Evolutionary conservation across 352 stramenopile genomes (phyloP).

Genomic region (Lagenidium giganteum): DNA sequence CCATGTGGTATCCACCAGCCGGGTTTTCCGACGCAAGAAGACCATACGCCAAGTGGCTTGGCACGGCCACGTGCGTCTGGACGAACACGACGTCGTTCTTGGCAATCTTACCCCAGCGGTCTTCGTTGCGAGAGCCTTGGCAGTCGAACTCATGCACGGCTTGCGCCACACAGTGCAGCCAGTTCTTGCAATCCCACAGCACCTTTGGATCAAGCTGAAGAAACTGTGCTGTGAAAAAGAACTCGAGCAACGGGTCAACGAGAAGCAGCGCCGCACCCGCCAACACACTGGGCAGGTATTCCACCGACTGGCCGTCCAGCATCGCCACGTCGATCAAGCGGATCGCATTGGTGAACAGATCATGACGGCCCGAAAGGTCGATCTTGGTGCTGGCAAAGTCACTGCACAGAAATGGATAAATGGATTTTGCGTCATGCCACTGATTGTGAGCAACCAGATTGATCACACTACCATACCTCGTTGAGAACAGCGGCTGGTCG

Average conservation of each 20-base stretch:
- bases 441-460: no score
- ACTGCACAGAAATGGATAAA: slow-evolving; percentile 10
- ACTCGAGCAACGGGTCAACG: slow-evolving; percentile 58
- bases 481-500: slow-evolving; percentile 62
- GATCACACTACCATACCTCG: slow-evolving; percentile 29
- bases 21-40: slow-evolving; percentile 44
- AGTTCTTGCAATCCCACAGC: slow-evolving; percentile 80
- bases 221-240: slow-evolving; percentile 80
- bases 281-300: slow-evolving; percentile 75
- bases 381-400: slow-evolving; percentile 64
- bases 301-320: slow-evolving; percentile 69
- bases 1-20: no score
- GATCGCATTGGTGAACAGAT: slow-evolving; percentile 67
- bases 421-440: no score
- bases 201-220: slow-evolving; percentile 71
- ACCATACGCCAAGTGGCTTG: slow-evolving; percentile 52
- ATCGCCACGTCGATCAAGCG: slow-evolving; percentile 69
- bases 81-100: slow-evolving; percentile 68
- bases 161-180: slow-evolving; percentile 57
- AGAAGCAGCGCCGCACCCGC: slow-evolving; percentile 65
- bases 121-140: slow-evolving; percentile 37
- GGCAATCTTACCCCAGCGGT: slow-evolving; percentile 68
- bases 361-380: slow-evolving; percentile 59
- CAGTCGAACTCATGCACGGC: slow-evolving; percentile 44
- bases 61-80: slow-evolving; percentile 56